Conservation (phyloP, 225 moss, liverwort and hornwort genomes). For the Thuidium tamariscinum region DNA sequence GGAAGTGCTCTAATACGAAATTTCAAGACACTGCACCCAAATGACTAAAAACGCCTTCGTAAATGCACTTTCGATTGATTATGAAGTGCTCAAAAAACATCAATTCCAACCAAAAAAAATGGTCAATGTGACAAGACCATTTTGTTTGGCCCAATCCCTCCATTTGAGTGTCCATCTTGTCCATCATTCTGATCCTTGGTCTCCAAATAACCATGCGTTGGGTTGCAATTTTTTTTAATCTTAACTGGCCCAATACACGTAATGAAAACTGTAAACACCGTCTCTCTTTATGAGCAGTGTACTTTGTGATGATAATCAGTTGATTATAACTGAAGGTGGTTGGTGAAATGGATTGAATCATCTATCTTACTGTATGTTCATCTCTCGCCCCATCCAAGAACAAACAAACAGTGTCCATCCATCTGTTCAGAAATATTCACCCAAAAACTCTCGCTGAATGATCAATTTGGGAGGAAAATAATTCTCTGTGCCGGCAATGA, state of each 20-base stretch:
- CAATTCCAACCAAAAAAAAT: no score
- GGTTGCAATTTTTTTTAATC: neutral
- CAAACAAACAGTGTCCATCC: neutral
- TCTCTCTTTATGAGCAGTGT: neutral
- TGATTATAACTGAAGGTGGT: conserved; percentile 22
- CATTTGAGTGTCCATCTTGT: neutral
- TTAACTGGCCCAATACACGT: no score
- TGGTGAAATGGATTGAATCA: conserved; percentile 9
- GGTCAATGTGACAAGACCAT: neutral
- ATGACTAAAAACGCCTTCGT: neutral
- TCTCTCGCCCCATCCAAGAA: neutral
- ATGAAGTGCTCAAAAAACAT: neutral
- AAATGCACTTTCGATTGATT: neutral
- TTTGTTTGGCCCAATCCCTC: neutral
- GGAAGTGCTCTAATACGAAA: no score
- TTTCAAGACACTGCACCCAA: fast-evolving
- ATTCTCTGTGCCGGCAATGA: neutral
- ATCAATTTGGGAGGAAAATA: neutral
- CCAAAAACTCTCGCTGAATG: neutral
- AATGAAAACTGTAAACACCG: neutral
- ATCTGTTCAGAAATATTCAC: no score
- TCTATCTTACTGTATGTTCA: neutral
- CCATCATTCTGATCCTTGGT: no score
- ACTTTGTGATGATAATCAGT: conserved; percentile 15
- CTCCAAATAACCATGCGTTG: neutral